Evolutionary conservation across 305 asterid genomes (phyloP).

Genomic region (Solanum chacoense): DNA sequence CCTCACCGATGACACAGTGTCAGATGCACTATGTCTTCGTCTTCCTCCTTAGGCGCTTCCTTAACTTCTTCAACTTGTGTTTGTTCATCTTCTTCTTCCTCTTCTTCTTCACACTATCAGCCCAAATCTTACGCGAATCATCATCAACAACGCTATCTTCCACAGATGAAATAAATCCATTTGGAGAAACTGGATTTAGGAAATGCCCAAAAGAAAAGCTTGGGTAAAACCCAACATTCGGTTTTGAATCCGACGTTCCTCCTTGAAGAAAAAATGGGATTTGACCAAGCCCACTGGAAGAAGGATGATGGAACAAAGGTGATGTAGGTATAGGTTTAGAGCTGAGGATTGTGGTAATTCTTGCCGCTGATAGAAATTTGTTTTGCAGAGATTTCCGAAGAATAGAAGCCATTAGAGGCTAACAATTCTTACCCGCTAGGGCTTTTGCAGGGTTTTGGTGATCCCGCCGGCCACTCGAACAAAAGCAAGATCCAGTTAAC

Average conservation of each 20-base stretch:
- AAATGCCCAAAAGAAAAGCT: conserved; percentile 40
- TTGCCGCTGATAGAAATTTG: conserved; percentile 30
- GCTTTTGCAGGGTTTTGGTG: background rate
- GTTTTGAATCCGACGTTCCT: conserved; percentile 1
- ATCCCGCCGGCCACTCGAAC: background rate
- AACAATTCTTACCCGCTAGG: background rate
- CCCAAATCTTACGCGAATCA: conserved; percentile 44
- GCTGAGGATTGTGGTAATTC: conserved; percentile 15
- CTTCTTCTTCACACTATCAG: conserved; percentile 88
- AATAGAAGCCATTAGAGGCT: conserved; percentile 30
- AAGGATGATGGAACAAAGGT: conserved; percentile 2
- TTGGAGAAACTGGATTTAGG: conserved; percentile 26
- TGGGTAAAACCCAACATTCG: conserved; percentile 25
- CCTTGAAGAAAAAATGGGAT: background rate
- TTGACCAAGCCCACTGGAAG: background rate
- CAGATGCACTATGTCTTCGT: conserved; percentile 21
- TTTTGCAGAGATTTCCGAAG: conserved; percentile 37
- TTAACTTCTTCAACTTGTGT: conserved; percentile 75
- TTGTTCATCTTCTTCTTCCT: conserved; percentile 87
- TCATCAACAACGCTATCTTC: conserved; percentile 7
- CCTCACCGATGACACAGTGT: background rate
- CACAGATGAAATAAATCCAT: conserved; percentile 9
- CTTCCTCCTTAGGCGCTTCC: conserved; percentile 57
- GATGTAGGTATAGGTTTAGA: background rate
- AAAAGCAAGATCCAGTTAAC: background rate